Evolutionary conservation across 805 yeast genomes (phyloP), one percentile per base, ranked within the genome.

Genomic region (Metschnikowia koreensis): DNA sequence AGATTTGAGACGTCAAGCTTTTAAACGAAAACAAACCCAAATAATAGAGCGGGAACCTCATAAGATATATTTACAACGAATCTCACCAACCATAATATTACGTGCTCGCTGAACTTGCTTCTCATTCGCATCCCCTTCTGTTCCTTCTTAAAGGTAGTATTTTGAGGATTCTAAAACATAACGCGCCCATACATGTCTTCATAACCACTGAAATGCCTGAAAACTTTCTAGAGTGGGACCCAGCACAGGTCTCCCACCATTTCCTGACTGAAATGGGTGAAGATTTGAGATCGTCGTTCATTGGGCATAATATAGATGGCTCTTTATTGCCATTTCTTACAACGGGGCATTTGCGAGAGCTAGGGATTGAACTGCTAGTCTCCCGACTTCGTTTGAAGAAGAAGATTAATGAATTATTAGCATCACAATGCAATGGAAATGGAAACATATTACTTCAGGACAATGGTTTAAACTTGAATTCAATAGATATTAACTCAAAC

Each of bases 341-440:
- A 33, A 81, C 87, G 11, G 81, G 79, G 8, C 94, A 90, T 63
- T 79, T 92, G 41, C 73, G 76, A 54, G 97, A 91, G 48, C 70
- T 93, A 62, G 96, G 92, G 2, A 76, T 87, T 1, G 50, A 54
- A 6, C 70, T 74, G 34, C 64, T 87, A 33, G 77, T 79, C 31
- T 77, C 80, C 16, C 75, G 97, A 28, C 72, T 92, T 3, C 65
- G 67, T 38, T 69, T 91, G 40, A 82, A 89, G 64, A 74, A 78
- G 46, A 78, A 81, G 29, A 79, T 90, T 38, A 79, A 82, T 59
- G 80, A 76, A 38, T 69, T 89, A 40, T 66, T 81, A 13, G 58
- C 69, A 11, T 64, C 67, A 7, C 77, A 73, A 49, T 70, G 64
- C 52, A 51, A 41, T 11, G 38, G 22, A 7, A 42, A 41, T 28